Percentiles rank a stretch among this genome's conserved stretches.
Conservation (phyloP, 2,329 filamentous ascomycete genomes). For the Botrytis galanthina region DNA sequence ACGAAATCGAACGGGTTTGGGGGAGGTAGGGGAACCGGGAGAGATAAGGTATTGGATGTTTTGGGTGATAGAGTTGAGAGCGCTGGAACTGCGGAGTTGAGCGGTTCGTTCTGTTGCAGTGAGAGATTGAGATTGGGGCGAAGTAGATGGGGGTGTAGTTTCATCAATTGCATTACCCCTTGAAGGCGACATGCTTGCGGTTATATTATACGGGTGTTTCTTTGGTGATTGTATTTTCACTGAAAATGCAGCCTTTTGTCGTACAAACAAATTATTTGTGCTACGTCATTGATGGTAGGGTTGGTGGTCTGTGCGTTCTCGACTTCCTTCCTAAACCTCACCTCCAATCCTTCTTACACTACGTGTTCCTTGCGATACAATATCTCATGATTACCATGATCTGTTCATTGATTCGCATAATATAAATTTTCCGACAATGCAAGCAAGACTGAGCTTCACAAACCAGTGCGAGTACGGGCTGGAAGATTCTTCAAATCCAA, state of each 20-base stretch:
- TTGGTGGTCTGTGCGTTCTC: constrained; percentile 2
- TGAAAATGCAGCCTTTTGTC: background rate
- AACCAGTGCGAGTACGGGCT: background rate
- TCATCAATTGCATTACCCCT: constrained; percentile 19
- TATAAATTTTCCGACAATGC: background rate
- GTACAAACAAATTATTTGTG: background rate
- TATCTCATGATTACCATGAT: background rate
- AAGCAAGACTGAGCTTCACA: background rate
- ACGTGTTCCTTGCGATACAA: background rate
- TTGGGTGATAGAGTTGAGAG: constrained; percentile 31
- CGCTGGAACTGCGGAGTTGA: constrained; percentile 33
- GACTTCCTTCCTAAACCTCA: background rate
- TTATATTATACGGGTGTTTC: background rate
- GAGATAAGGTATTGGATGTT: constrained; percentile 37
- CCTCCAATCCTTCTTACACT: background rate
- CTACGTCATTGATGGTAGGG: constrained; percentile 16
- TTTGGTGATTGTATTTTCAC: background rate
- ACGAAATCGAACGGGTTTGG: constrained; percentile 33
- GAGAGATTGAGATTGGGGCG: background rate
- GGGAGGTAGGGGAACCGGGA: constrained; percentile 29
- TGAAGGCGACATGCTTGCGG: constrained; percentile 27
- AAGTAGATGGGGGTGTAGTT: background rate
- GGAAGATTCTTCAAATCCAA: background rate
- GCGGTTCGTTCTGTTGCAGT: constrained; percentile 33
- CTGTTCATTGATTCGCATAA: background rate